Percentiles rank a stretch among this genome's conserved stretches.
Conservation (phyloP, 2,329 filamentous ascomycete genomes). For the Raffaelea albimanens region DNA sequence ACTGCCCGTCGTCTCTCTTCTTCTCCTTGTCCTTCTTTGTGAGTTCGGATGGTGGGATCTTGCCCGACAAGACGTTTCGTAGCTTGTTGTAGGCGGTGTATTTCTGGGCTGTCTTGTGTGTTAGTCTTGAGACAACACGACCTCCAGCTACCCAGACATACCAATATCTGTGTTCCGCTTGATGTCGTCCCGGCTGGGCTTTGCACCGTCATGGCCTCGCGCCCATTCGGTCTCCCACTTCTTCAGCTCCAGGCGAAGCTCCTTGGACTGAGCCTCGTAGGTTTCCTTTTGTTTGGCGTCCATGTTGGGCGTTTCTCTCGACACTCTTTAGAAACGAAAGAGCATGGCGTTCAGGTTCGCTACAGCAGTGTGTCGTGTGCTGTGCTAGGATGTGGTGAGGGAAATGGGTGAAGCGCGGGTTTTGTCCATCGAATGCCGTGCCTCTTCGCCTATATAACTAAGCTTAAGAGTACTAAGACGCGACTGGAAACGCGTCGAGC, state of each 20-base stretch:
- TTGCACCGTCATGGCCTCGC: slow-evolving; percentile 51
- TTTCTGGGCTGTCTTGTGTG: slow-evolving; percentile 58
- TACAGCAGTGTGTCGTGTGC: too few species aligned
- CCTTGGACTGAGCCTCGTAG: slow-evolving; percentile 40
- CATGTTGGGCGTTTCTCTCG: too few species aligned
- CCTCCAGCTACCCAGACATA: slow-evolving; percentile 35
- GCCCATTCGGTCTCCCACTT: slow-evolving; percentile 64
- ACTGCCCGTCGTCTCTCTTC: too few species aligned
- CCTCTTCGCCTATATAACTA: too few species aligned
- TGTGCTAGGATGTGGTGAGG: too few species aligned
- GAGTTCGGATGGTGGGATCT: slow-evolving; percentile 27
- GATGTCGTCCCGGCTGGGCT: slow-evolving; percentile 66
- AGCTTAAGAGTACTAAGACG: too few species aligned
- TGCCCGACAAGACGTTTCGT: slow-evolving; percentile 49
- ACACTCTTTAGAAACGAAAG: too few species aligned
- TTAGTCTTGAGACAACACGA: too few species aligned
- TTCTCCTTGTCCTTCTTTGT: not conserved
- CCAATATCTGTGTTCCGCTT: slow-evolving; percentile 63
- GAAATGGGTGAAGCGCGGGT: too few species aligned
- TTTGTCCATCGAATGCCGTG: too few species aligned
- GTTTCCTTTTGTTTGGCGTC: slow-evolving; percentile 31
- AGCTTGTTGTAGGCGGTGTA: slow-evolving; percentile 69
- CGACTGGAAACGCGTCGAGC: not conserved
- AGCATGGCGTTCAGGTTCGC: too few species aligned
- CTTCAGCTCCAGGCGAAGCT: slow-evolving; percentile 62